Base-by-base conservation (phyloP, 129 eudicot species). In the Flaveria ramosissima region DNA sequence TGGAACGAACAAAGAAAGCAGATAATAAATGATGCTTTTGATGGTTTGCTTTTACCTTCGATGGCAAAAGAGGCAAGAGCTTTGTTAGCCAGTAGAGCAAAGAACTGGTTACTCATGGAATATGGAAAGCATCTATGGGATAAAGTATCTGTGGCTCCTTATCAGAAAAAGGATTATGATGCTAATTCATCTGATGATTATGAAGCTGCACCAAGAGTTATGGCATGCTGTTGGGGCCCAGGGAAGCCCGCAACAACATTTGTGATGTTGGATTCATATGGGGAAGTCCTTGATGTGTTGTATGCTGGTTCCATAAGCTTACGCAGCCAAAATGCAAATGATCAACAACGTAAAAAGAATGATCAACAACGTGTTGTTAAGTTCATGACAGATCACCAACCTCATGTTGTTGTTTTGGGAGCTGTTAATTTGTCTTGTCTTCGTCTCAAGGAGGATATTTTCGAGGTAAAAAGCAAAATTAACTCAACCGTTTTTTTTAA, bases 161-260 rank as follows among this genome's bases (percentile, higher is more conserved):
- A 91, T 80, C 90, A 83, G 79, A 81, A 86, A 24, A 91, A 86
- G 70, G 96, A 89, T 41, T 80, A 64, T 45, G 92, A 91, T 68
- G 67, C 45, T 16, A 64, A 65, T 51, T 76, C 93, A 4, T 47
- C 79, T 7, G 82, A 78, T 36, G 97, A 91, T 70, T 96, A 88
- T 81, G 97, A 95, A 68, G 88, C 79, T 71, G 97, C 96, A 50
- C 94, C 99, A 2, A 86, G 96, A 72, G 97, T 95, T 69, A 92
- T 95, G 99, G 97, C 99, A 59, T 95, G 99, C 81, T 95, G 99
- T 78, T 91, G 99, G 99, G 99, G 99, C 48, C 92, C 96, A 0
- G 99, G 99, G 74, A 91, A 85, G 70, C 99, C 99, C 9, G 83
- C 97, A 36, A 95, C 97, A 7, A 95, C 99, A 39, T 95, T 95